A percentile compares a stretch with the other conserved stretches of the same genome.
Conservation (phyloP, 768 basidiomycete genomes). For the Xerocomus spinulosus region DNA sequence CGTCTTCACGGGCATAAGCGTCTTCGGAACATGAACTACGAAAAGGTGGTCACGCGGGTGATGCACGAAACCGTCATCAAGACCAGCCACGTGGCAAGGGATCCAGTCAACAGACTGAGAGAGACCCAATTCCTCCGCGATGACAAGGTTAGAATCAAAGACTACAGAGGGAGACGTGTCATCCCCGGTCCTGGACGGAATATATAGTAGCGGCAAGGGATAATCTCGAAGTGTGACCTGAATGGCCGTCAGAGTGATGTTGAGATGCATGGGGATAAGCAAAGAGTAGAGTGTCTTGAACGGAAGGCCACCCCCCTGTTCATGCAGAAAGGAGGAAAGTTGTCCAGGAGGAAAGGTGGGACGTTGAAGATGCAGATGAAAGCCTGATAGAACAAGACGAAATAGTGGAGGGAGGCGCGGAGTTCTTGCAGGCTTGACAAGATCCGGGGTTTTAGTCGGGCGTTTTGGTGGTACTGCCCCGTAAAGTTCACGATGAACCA, state of each 20-base stretch:
- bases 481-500: slow-evolving; percentile 42
- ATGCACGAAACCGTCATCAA: slow-evolving; percentile 47
- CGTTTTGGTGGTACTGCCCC: slow-evolving; percentile 32
- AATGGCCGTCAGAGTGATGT: slow-evolving; percentile 58
- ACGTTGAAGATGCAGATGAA: slow-evolving; percentile 50
- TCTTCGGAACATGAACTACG: slow-evolving; percentile 71
- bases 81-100: slow-evolving; percentile 58
- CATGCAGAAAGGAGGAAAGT: slow-evolving; percentile 59
- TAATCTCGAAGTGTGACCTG: slow-evolving; percentile 76
- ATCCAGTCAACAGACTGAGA: slow-evolving; percentile 68
- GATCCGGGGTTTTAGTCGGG: slow-evolving; percentile 36
- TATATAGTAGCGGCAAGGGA: slow-evolving; percentile 76
- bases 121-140: slow-evolving; percentile 83
- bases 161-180: slow-evolving; percentile 46
- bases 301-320: slow-evolving; percentile 67
- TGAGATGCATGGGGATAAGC: slow-evolving; percentile 77
- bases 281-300: slow-evolving; percentile 68
- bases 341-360: slow-evolving; percentile 56
- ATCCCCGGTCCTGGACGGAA: slow-evolving; percentile 44
- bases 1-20: slow-evolving; percentile 92
- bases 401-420: slow-evolving; percentile 59
- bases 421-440: slow-evolving; percentile 37
- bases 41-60: slow-evolving; percentile 50
- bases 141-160: slow-evolving; percentile 73
- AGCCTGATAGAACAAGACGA: slow-evolving; percentile 55